phyloP scores from a whole-genome alignment of 441 rosid species.

The Erodium chrysanthum region DNA sequence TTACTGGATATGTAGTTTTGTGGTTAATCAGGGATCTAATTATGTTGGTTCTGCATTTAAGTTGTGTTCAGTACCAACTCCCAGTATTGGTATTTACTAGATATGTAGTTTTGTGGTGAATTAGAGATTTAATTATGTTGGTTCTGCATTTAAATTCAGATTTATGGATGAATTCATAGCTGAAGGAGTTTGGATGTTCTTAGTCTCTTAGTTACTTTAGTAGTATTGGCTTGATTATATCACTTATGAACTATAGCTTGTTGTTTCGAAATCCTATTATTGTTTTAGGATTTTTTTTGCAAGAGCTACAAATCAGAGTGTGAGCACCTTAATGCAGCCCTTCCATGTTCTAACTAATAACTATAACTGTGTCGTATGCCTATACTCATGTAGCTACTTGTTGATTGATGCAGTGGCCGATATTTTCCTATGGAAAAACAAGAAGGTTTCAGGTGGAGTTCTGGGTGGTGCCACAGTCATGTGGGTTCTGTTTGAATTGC shows the following conservation, averaged over 20 bases:
- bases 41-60: too few relatives aligned
- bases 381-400: background rate
- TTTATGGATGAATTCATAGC: background rate
- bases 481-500: conserved; percentile 40
- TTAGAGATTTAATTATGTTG: background rate
- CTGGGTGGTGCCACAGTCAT: conserved; percentile 60
- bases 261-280: background rate
- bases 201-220: background rate
- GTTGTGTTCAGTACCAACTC: too few relatives aligned
- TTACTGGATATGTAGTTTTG: too few relatives aligned
- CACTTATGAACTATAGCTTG: background rate
- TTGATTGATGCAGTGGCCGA: conserved; percentile 52
- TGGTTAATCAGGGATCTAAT: too few relatives aligned
- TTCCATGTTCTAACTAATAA: too few relatives aligned
- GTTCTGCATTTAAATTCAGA: background rate
- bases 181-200: background rate
- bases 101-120: too few relatives aligned
- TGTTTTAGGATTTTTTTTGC: background rate
- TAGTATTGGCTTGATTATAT: background rate
- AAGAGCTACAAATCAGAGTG: background rate
- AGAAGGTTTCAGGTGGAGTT: conserved; percentile 61
- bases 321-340: background rate
- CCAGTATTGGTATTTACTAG: too few relatives aligned
- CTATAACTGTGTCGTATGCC: too few relatives aligned
- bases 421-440: conserved; percentile 82